A percentile compares a stretch with the other conserved stretches of the same genome.
Evolutionary conservation across 2,329 filamentous ascomycete genomes (phyloP).

Genomic region (Calonectria hongkongensis): DNA sequence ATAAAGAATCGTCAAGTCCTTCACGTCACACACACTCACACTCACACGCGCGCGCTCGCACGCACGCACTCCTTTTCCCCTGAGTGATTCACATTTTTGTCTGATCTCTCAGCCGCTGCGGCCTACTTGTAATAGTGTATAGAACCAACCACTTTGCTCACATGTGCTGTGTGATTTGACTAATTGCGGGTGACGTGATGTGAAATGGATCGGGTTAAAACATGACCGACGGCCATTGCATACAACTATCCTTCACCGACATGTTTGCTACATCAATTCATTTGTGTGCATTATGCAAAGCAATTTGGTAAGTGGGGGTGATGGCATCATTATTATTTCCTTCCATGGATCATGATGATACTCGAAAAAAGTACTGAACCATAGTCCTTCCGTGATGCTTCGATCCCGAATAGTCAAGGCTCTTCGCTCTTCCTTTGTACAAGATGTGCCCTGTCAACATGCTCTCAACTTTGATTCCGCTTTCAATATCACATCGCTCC

Average conservation of each 20-base stretch:
- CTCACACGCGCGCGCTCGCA: neutral
- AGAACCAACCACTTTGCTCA: conserved; percentile 54
- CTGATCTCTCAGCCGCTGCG: conserved; percentile 45
- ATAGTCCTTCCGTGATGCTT: neutral
- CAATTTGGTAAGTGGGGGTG: neutral
- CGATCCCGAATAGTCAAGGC: neutral
- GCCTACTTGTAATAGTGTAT: conserved; percentile 61
- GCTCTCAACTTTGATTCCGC: conserved; percentile 34
- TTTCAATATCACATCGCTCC: conserved; percentile 37
- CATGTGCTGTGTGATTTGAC: conserved; percentile 18
- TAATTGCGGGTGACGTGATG: neutral
- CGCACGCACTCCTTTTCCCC: neutral
- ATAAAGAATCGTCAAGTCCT: conserved; percentile 7
- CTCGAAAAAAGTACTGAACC: neutral
- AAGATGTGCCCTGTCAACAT: conserved; percentile 45
- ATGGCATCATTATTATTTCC: conserved; percentile 1
- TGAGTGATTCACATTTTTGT: neutral
- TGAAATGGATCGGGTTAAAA: neutral
- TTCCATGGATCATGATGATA: neutral
- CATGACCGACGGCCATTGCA: neutral
- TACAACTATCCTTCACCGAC: neutral
- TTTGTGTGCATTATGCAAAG: neutral
- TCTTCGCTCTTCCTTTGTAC: conserved; percentile 45
- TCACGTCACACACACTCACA: neutral
- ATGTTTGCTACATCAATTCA: neutral